Base-by-base conservation (phyloP, 2,329 filamentous ascomycete genomes). In the Nemania diffusa region DNA sequence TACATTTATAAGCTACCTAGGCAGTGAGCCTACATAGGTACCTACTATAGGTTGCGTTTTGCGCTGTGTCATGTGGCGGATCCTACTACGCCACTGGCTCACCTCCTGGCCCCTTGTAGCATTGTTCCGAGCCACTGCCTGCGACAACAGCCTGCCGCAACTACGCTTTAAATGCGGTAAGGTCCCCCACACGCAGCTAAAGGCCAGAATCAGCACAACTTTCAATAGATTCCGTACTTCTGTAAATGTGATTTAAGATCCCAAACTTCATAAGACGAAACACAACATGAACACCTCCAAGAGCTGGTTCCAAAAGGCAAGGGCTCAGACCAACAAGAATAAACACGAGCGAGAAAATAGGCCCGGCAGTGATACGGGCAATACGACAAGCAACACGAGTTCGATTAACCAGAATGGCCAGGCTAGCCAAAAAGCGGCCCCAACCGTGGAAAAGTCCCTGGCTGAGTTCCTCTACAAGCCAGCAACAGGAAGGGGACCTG, bases 281-380 rank as follows among this genome's bases (percentile, higher is more conserved):
- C 29, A 65, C 48, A 60, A 15, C 62, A 66, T 66, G 64, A 57
- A 62, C 34, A 62, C 29, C 1, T 37, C 57, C 13, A 61, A 50
- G n/a, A 66, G 58, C 53, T 66, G 64, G 64, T 63, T 48, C 20
- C 64, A 63, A 32, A 66, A 58, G 44, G 58, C 64, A 6, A 61
- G 53, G 44, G 58, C 58, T 40, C 64, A 53, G 51, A 62, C 59
- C n/a, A 62, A 17, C 29, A n/a, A 34, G 20, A 61, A 24, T 51
- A 44, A 22, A 2, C 22, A 32, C 24, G 20, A n/a, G 34, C 48
- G 22, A 20, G 51, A 42, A 32, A 56, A 46, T 13, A 51, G 20
- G 5, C 15, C 40, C 5, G 53, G 46, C 55, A 46, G 20, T 46
- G 37, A 52, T n/a, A 62, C 52, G 15, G 22, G 57, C 37, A 62